Conservation (phyloP, 1,139 yeast species). For the Magnusiomyces magnusii region DNA sequence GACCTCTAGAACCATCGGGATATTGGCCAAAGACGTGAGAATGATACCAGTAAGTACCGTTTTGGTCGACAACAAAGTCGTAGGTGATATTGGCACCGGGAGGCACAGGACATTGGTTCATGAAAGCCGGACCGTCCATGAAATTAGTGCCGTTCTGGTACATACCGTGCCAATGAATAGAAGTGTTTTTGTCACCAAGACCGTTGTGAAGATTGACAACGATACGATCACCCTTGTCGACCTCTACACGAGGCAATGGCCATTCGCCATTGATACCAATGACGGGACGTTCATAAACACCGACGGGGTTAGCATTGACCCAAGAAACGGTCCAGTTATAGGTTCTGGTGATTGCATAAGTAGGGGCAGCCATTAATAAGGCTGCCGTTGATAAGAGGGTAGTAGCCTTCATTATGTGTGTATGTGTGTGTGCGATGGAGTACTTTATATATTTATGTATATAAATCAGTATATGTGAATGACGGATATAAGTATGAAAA, state of each 20-base stretch:
- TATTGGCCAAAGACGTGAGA: conserved; percentile 82
- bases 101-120: conserved; percentile 82
- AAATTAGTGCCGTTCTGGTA: conserved; percentile 65
- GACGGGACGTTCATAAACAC: conserved; percentile 52
- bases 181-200: conserved; percentile 51
- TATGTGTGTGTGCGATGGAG: too few relatives aligned
- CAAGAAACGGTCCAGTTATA: conserved; percentile 71
- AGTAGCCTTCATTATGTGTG: not conserved
- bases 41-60: conserved; percentile 93
- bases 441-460: too few relatives aligned
- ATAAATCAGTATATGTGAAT: not conserved
- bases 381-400: not conserved
- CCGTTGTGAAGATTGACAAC: conserved; percentile 62
- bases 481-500: too few relatives aligned
- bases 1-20: conserved; percentile 86
- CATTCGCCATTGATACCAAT: conserved; percentile 75
- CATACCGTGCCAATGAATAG: conserved; percentile 88
- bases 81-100: conserved; percentile 61
- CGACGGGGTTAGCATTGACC: conserved; percentile 71
- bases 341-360: conserved; percentile 49
- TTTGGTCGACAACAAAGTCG: conserved; percentile 81
- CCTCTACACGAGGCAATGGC: conserved; percentile 77
- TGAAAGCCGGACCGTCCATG: conserved; percentile 86
- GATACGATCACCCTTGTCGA: conserved; percentile 70
- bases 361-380: conserved; percentile 20